Conservation (phyloP, 768 basidiomycete genomes). For the Flagelloscypha sp. region DNA sequence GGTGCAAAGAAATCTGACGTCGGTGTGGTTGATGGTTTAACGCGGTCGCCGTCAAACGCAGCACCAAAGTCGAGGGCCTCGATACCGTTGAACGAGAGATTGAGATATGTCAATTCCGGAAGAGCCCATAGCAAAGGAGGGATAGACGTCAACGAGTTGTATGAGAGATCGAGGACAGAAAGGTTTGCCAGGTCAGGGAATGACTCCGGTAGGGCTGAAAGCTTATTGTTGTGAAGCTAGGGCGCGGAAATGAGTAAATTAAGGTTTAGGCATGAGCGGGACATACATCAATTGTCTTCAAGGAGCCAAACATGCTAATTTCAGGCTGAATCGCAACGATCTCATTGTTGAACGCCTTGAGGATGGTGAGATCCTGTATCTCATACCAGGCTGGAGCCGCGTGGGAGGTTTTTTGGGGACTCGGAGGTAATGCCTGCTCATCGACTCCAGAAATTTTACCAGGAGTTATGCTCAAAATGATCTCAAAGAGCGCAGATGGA, state of each 20-base stretch:
- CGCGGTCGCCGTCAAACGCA: constrained; percentile 34
- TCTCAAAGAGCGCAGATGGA: constrained; percentile 71
- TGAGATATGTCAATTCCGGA: constrained; percentile 56
- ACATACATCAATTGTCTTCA: constrained; percentile 74
- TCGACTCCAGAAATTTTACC: constrained; percentile 58
- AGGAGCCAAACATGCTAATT: constrained; percentile 74
- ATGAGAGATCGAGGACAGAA: constrained; percentile 63
- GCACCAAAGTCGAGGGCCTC: constrained; percentile 52
- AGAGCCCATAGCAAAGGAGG: constrained; percentile 61
- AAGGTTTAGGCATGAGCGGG: background rate
- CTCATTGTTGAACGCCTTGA: constrained; percentile 77
- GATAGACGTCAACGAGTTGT: constrained; percentile 57
- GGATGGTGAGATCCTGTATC: constrained; percentile 64
- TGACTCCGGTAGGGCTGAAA: constrained; percentile 51
- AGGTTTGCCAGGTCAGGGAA: constrained; percentile 64
- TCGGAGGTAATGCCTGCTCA: constrained; percentile 44
- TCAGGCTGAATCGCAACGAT: constrained; percentile 76
- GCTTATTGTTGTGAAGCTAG: constrained; percentile 70
- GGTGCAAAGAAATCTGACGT: constrained; percentile 59
- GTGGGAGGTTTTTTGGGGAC: constrained; percentile 25
- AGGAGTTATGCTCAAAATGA: constrained; percentile 70
- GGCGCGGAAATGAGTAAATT: constrained; percentile 1
- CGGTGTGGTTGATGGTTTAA: constrained; percentile 21
- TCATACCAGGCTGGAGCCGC: constrained; percentile 69
- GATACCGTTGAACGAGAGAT: constrained; percentile 65